Evolutionary conservation across 768 basidiomycete species (phyloP), one percentile per base, ranked within the genome.

Genomic region (Mycena polygramma): DNA sequence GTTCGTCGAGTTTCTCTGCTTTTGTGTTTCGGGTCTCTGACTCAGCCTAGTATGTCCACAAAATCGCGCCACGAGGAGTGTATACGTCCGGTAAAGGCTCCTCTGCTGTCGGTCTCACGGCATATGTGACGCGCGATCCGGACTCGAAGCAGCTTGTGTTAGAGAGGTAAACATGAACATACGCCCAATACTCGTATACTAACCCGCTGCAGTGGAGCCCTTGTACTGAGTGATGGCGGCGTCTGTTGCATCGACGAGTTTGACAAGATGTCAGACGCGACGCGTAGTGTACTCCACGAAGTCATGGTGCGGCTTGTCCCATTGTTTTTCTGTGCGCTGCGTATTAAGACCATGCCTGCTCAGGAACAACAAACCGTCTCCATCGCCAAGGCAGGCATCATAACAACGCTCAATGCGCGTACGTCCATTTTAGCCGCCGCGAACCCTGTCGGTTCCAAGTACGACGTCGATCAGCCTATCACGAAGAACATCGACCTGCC

Each of bases 361-460:
- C 70, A 98, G 97, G 97, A 99, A 89, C 97, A 98, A 91, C 97
- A 98, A 91, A 99, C 97, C 1, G 97, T 98, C 22, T 98, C 97
- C 6, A 97, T 99, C 70, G 98, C 98, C 8, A 99, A 99, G 82
- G 98, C 98, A 0, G 98, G 98, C 13, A 99, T 99, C 74, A 98
- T 98, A 77, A 98, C 98, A 0, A 99, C 98, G 0, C 86, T 99
- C 68, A 99, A 99, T 75, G 98, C 98, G 0, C 88, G 98, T n/a
- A 99, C 98, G 0, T 98, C 97, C 0, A 96, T 99, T 73, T 87
- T 99, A 13, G 98, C 98, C 1, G 98, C 97, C 8, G 98, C 98
- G 26, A 99, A 99, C 78, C 98, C 98, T 1, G 94, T 99, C 35
- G 95, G 94, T 20, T 97, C 95, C 0, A 95, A 95, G 79, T 99